Evolutionary conservation across 495 filamentous ascomycete genomes (phyloP), one percentile per base, ranked within the genome.

Genomic region (Terfezia boudieri): DNA sequence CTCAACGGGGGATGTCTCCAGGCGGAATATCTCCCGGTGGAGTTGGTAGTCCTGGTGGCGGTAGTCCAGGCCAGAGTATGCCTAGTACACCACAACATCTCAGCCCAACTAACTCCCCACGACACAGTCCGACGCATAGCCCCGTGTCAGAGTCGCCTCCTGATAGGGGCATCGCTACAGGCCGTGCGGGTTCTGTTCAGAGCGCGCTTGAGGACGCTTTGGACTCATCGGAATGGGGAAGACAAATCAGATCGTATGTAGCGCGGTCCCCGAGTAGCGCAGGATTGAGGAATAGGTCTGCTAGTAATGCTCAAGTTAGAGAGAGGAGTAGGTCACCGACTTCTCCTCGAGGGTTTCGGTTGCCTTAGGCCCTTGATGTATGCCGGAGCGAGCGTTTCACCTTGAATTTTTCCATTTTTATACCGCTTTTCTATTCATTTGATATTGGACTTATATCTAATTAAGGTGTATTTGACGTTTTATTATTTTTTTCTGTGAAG

Each of bases 221-320:
- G 12, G 55, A 53, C 5, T 55, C 55, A 49, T 60, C 55, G 1
- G 62, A 60, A 54, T 65, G 62, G 62, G 57, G 55, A 10, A 59
- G 61, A 11, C 59, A 60, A 50, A 64, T 65, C 36, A 55, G 59
- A 17, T 58, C 55, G 41, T 46, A 46, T 46, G 41, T 46, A 20
- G 14, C 12, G 8, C 41, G 41, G 41, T 46, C 41, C 14, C 41
- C 41, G 41, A 46, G 41, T 46, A 46, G 41, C 17, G 41, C 41
- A 8, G 41, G 41, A 0, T 46, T 46, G 41, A 46, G 41, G 41
- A 46, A 46, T 46, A 14, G 41, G 41, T 46, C 41, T 2, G 17
- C 41, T 14, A 46, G 41, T 46, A 46, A 46, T 46, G 41, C 41
- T 4, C 14, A 20, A 14, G 41, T 46, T 14, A 46, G 41, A 32